These are phyloP conservation scores for Stentor coeruleus DNA, from an alignment of 73 alveolate species.

Conservation along the genomic window DNA sequence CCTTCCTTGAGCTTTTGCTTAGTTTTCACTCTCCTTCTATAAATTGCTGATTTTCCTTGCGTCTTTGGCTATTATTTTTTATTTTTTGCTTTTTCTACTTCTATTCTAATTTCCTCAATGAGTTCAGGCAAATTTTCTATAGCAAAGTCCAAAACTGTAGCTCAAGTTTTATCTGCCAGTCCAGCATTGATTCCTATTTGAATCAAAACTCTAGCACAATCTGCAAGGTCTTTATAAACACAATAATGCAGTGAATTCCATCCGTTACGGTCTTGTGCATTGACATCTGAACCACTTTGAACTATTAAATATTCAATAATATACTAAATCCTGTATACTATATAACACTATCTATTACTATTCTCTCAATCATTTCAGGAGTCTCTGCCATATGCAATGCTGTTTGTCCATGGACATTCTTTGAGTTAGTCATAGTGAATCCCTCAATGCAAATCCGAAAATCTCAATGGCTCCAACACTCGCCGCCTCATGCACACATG, in stretches of 20 bases:
- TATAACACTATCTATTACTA: too few relatives aligned
- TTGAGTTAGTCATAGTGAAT: background rate
- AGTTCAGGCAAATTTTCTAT: background rate
- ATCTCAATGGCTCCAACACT: background rate
- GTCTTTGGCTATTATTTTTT: too few relatives aligned
- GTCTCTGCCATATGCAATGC: conserved; percentile 20
- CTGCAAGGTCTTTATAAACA: background rate
- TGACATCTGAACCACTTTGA: background rate
- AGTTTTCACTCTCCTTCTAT: background rate
- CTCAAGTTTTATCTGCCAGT: background rate
- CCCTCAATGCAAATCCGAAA: background rate
- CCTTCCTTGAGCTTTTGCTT: conserved; percentile 13
- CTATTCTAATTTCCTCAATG: too few relatives aligned
- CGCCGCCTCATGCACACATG: background rate
- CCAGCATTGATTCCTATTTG: background rate
- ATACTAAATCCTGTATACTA: too few relatives aligned
- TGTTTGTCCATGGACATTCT: background rate
- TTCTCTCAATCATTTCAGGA: conserved; percentile 7
- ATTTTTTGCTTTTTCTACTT: too few relatives aligned
- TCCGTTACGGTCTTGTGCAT: background rate
- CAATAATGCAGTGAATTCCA: background rate
- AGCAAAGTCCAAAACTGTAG: background rate
- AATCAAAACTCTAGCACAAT: background rate
- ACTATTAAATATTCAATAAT: conserved; percentile 25
- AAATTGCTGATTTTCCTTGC: too few relatives aligned